Evolutionary conservation across 1,139 yeast species (phyloP).

Genomic region (Sugiyamaella japonica): DNA sequence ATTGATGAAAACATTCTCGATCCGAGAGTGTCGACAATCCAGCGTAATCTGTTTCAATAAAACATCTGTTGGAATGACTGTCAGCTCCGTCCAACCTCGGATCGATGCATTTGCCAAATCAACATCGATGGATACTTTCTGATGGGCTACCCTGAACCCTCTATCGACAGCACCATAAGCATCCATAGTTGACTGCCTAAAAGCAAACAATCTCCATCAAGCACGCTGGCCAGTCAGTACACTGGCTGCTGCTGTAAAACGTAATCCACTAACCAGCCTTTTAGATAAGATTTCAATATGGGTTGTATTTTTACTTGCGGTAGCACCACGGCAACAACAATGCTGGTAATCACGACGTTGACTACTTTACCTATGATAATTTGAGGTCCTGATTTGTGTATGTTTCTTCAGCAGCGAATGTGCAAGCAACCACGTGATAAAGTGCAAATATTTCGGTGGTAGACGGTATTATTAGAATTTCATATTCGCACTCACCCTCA

Average conservation of each 20-base stretch:
- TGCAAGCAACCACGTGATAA: too few relatives aligned
- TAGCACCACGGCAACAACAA: too few relatives aligned
- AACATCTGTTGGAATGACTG: constrained; percentile 69
- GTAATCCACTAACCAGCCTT: too few relatives aligned
- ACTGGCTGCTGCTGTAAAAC: background rate
- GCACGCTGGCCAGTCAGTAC: constrained; percentile 2
- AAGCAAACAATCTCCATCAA: background rate
- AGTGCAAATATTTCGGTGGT: too few relatives aligned
- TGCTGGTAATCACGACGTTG: too few relatives aligned
- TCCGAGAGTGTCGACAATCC: constrained; percentile 78
- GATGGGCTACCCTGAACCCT: constrained; percentile 52
- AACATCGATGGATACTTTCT: constrained; percentile 67
- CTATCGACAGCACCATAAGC: constrained; percentile 16
- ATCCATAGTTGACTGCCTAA: constrained; percentile 6
- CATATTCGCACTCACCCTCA: background rate
- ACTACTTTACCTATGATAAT: too few relatives aligned
- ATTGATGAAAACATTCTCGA: constrained; percentile 65
- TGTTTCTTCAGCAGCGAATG: too few relatives aligned
- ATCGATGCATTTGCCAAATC: constrained; percentile 54
- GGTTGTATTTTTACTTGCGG: too few relatives aligned
- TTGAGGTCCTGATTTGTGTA: too few relatives aligned
- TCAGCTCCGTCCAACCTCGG: constrained; percentile 79
- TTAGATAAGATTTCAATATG: too few relatives aligned
- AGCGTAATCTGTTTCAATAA: constrained; percentile 59
- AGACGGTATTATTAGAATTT: too few relatives aligned